A percentile compares a stretch with the other conserved stretches of the same genome.
Conservation (phyloP, 1,284 basidiomycete species). For the Puccinia triticina region DNA sequence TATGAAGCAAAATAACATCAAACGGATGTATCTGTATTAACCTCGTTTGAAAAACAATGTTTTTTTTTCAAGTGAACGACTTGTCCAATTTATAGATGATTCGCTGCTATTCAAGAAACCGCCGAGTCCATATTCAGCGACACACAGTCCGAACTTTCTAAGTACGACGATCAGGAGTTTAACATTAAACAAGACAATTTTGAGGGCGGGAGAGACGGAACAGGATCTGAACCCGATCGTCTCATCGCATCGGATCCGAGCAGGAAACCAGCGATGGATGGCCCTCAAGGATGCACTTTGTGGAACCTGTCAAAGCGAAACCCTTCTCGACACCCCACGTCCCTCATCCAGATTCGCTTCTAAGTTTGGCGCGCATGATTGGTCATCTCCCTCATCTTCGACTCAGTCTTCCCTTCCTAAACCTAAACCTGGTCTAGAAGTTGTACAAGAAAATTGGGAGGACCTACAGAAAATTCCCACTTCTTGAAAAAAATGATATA, state of each 20-base stretch:
- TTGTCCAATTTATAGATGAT: conserved; percentile 49
- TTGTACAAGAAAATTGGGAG: conserved; percentile 44
- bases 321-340: not conserved
- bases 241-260: conserved; percentile 3
- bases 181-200: conserved; percentile 34
- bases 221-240: conserved; percentile 38
- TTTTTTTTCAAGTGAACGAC: conserved; percentile 24
- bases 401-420: not conserved
- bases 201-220: conserved; percentile 36
- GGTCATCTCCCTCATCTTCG: not conserved
- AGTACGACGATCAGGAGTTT: conserved; percentile 17
- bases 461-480: not conserved
- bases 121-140: conserved; percentile 25
- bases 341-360: conserved; percentile 2
- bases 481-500: too few relatives aligned
- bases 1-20: not conserved
- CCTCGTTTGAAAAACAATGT: too few relatives aligned
- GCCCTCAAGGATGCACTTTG: conserved; percentile 42
- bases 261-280: conserved; percentile 33
- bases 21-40: too few relatives aligned
- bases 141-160: conserved; percentile 4
- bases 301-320: conserved; percentile 19
- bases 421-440: conserved; percentile 43
- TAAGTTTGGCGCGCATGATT: conserved; percentile 13
- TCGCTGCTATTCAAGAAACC: conserved; percentile 40